Conservation (phyloP, 2,329 filamentous ascomycete species). For the Colletotrichum salicis region DNA sequence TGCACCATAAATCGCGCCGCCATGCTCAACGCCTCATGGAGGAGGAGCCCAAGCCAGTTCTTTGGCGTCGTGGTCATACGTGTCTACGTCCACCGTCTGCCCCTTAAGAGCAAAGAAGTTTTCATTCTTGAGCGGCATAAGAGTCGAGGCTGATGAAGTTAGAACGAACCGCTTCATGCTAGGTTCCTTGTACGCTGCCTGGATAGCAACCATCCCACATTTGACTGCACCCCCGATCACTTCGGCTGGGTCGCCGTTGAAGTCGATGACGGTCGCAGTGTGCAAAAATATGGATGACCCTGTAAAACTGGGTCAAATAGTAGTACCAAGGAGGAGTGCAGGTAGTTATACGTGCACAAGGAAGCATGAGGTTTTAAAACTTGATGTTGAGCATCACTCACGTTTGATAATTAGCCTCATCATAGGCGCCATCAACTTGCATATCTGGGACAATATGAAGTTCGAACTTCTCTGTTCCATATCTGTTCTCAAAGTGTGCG, state of each 20-base stretch:
- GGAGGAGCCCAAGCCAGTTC: conserved; percentile 12
- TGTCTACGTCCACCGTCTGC: conserved; percentile 34
- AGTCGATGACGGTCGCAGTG: conserved; percentile 47
- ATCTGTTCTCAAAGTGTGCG: conserved; percentile 43
- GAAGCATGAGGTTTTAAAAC: neutral
- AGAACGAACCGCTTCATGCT: conserved; percentile 22
- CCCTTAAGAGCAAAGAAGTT: conserved; percentile 34
- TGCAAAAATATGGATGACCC: conserved; percentile 47
- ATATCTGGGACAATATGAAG: conserved; percentile 49
- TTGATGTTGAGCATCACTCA: conserved; percentile 6
- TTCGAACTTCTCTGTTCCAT: conserved; percentile 48
- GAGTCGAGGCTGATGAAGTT: conserved; percentile 16
- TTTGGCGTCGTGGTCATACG: conserved; percentile 13
- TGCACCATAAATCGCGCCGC: conserved; percentile 46
- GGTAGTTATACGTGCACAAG: neutral
- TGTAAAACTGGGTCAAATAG: neutral
- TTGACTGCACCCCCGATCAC: conserved; percentile 49
- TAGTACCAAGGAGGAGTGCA: neutral
- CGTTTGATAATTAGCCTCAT: conserved; percentile 45
- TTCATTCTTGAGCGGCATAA: conserved; percentile 30
- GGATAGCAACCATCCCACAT: conserved; percentile 44
- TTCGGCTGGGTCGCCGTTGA: conserved; percentile 49
- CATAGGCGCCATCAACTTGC: conserved; percentile 38
- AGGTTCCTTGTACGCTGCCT: conserved; percentile 19
- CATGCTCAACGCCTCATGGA: conserved; percentile 36